A percentile compares a stretch with the other conserved stretches of the same genome.
Evolutionary conservation across 169 alveolate species (phyloP).

Genomic region (Plasmodium gaboni): DNA sequence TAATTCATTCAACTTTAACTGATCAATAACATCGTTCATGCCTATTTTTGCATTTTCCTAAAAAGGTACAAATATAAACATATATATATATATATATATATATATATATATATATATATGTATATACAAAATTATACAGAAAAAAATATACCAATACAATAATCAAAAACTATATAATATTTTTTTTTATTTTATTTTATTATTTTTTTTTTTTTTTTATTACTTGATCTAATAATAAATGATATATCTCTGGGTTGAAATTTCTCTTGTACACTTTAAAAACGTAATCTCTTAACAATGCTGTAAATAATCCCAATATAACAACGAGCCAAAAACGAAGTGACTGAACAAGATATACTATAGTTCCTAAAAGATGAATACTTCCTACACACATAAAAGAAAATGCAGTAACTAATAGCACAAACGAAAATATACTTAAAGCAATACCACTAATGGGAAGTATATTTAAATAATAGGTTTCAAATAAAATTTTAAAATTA

Average conservation of each 20-base stretch:
- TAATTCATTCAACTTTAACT: not conserved
- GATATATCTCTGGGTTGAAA: slow-evolving; percentile 70
- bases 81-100: not conserved
- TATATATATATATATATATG: not conserved
- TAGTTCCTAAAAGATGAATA: slow-evolving; percentile 47
- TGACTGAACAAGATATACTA: slow-evolving; percentile 16
- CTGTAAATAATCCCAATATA: slow-evolving; percentile 29
- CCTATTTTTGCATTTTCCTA: slow-evolving; percentile 37
- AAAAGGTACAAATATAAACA: not conserved
- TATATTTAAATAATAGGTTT: slow-evolving; percentile 81
- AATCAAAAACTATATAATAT: not conserved
- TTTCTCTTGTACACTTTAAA: slow-evolving; percentile 63
- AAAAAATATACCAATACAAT: too few relatives aligned
- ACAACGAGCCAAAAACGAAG: slow-evolving; percentile 75
- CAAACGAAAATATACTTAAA: slow-evolving; percentile 78
- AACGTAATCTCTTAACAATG: slow-evolving; percentile 58
- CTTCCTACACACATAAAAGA: slow-evolving; percentile 70
- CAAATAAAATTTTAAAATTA: slow-evolving; percentile 83
- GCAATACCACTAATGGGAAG: slow-evolving; percentile 77
- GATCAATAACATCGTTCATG: not conserved
- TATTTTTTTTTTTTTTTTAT: not conserved
- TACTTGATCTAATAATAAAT: slow-evolving; percentile 50
- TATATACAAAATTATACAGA: too few relatives aligned
- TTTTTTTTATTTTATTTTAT: not conserved
- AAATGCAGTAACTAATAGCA: slow-evolving; percentile 32